Base-by-base conservation (phyloP, 2,329 filamentous ascomycete species). In the Alternaria angustiovoidea region DNA sequence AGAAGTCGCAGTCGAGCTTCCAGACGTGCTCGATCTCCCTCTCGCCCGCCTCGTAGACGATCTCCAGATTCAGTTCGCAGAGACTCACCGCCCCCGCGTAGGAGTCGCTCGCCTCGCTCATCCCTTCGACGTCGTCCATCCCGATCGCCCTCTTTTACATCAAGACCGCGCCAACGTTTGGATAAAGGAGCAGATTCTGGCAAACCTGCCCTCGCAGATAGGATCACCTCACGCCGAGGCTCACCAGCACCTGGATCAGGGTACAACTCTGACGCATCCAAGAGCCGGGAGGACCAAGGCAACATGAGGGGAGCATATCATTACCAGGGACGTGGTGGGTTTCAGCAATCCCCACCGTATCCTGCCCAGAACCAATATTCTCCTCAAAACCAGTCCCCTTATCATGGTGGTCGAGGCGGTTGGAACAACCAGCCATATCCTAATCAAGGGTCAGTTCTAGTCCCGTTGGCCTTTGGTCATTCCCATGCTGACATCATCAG, bases 381-480 rank as follows among this genome's bases (percentile, higher is more conserved):
- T 18, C 87, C 89, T n/a, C 84, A 84, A 61, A 82, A 83, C 9
- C 85, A 86, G 43, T 89, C 88, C 39, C 87, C 88, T 14, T 87
- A 89, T 71, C 81, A 81, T 38, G 80, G 80, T 63, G 81, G 81
- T 49, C 81, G 87, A 75, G 84, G 85, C 30, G 82, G 81, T 52
- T 87, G 87, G 83, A 78, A 77, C 61, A 82, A 81, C 20, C 84
- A 75, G 42, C 53, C 71, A 63, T 57, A 83, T 67, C 76, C 80
- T 32, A 80, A 78, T 54, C 81, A 84, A 71, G 80, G 82, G 86
- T 87, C 80, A 78, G 81, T 78, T 16, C 47, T n/a, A 2, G 20
- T 12, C 12, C 16, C 32, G 24, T 54, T 4, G 14, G 18, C 5
- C 18, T 18, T 26, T n/a, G n/a, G 67, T 12, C 12, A 7, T n/a